A percentile compares a stretch with the other conserved stretches of the same genome.
These are phyloP conservation scores for Chaetomium fimeti DNA, from an alignment of 495 filamentous ascomycete genomes.

Conservation along the genomic window DNA sequence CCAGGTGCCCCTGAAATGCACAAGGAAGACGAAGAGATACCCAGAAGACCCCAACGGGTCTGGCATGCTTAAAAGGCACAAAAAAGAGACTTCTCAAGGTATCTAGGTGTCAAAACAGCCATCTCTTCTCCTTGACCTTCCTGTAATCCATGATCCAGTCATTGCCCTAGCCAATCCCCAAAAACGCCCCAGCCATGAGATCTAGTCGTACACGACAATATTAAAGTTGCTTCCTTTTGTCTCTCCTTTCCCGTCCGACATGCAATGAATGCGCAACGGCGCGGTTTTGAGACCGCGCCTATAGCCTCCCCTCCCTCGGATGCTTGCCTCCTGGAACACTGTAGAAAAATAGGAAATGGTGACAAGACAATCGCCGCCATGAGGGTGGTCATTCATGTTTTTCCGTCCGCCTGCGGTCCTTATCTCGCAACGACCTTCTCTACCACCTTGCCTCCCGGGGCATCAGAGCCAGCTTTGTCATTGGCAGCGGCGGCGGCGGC, in stretches of 20 bases:
- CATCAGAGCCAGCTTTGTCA: neutral
- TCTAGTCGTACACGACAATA: constrained; percentile 22
- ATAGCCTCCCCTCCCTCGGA: neutral
- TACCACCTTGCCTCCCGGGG: neutral
- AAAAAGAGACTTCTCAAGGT: neutral
- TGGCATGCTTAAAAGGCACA: neutral
- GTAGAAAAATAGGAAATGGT: neutral
- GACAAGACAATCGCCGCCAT: neutral
- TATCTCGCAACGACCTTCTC: constrained; percentile 12
- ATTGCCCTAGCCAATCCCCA: constrained; percentile 12
- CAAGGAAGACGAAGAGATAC: neutral
- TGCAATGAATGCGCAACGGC: constrained; percentile 13
- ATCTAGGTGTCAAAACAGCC: neutral
- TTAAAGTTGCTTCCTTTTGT: constrained; percentile 26
- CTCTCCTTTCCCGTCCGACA: constrained; percentile 17
- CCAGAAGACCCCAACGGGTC: neutral
- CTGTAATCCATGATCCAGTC: constrained; percentile 19
- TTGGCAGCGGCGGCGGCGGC: constrained; percentile 11
- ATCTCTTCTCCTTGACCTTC: neutral
- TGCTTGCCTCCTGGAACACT: neutral
- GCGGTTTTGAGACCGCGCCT: neutral
- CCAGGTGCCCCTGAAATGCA: constrained; percentile 7
- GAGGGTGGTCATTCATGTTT: constrained; percentile 12
- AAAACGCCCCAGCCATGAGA: constrained; percentile 32
- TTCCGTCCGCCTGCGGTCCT: neutral